Conservation (phyloP, 768 basidiomycete species). For the Leccinum barrowsii region DNA sequence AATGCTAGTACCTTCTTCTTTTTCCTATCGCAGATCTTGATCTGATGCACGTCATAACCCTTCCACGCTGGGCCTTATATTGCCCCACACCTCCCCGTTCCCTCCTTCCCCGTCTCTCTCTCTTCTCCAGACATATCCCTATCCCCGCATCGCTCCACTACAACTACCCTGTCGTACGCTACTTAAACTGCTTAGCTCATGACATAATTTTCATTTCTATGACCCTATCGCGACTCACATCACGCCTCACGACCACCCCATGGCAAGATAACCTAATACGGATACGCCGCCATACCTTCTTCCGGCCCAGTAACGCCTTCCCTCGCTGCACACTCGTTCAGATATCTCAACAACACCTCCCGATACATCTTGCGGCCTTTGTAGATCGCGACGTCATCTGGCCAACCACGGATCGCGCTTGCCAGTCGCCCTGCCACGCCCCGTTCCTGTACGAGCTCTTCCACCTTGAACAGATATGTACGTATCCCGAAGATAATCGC, state of each 20-base stretch:
- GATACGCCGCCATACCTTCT: constrained; percentile 10
- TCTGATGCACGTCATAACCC: constrained; percentile 34
- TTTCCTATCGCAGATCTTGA: constrained; percentile 35
- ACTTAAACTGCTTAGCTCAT: neutral
- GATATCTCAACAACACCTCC: constrained; percentile 14
- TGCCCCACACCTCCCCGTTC: constrained; percentile 14
- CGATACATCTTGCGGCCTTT: constrained; percentile 27
- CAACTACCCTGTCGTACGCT: neutral
- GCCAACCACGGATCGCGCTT: constrained; percentile 63
- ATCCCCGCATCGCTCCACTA: neutral
- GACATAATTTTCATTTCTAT: neutral
- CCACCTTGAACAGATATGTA: constrained; percentile 56
- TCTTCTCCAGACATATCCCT: neutral
- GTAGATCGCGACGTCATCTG: constrained; percentile 47
- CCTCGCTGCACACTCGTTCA: constrained; percentile 18
- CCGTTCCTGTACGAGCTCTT: constrained; percentile 47
- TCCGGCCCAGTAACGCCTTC: constrained; percentile 10
- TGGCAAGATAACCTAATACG: constrained; percentile 13
- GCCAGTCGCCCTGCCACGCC: constrained; percentile 62
- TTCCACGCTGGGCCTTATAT: constrained; percentile 14
- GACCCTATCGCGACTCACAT: constrained; percentile 1
- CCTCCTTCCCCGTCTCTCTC: neutral
- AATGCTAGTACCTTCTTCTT: constrained; percentile 17
- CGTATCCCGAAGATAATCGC: constrained; percentile 69
- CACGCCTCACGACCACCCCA: constrained; percentile 7